Conservation (phyloP, 345 rosid genomes). For the Pistacia atlantica region DNA sequence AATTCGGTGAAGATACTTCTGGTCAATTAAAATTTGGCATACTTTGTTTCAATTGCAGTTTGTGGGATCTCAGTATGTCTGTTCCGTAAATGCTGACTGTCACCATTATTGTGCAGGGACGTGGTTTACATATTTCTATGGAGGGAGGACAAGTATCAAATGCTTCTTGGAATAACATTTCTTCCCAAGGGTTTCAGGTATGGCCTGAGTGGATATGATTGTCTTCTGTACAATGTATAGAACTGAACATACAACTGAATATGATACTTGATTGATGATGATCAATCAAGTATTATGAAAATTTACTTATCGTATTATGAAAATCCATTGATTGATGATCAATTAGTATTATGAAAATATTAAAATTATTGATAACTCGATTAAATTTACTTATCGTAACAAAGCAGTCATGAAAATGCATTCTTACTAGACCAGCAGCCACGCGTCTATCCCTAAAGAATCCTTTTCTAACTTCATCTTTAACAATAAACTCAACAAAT, state of each 20-base stretch:
- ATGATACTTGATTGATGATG: too few relatives aligned
- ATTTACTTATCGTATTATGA: too few relatives aligned
- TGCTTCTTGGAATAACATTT: constrained; percentile 73
- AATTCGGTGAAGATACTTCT: background rate
- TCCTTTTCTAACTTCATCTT: constrained; percentile 40
- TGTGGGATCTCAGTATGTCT: background rate
- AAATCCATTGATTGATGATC: too few relatives aligned
- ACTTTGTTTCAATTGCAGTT: background rate
- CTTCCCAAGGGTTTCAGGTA: constrained; percentile 86
- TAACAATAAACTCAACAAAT: constrained; percentile 48
- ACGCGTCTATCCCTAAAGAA: constrained; percentile 36
- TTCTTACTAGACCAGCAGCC: constrained; percentile 51
- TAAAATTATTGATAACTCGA: too few relatives aligned
- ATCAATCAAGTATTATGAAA: too few relatives aligned
- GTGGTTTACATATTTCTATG: constrained; percentile 60
- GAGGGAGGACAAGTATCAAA: constrained; percentile 47
- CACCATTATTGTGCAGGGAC: constrained; percentile 50
- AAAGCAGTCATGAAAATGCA: constrained; percentile 72
- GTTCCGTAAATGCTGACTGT: constrained; percentile 6
- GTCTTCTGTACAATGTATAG: background rate
- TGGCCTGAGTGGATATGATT: background rate
- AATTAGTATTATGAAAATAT: too few relatives aligned
- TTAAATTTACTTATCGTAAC: constrained; percentile 37
- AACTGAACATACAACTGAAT: background rate
- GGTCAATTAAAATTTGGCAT: background rate